Conservation (phyloP, 164 flowering plant species). For the Amborella trichopoda region DNA sequence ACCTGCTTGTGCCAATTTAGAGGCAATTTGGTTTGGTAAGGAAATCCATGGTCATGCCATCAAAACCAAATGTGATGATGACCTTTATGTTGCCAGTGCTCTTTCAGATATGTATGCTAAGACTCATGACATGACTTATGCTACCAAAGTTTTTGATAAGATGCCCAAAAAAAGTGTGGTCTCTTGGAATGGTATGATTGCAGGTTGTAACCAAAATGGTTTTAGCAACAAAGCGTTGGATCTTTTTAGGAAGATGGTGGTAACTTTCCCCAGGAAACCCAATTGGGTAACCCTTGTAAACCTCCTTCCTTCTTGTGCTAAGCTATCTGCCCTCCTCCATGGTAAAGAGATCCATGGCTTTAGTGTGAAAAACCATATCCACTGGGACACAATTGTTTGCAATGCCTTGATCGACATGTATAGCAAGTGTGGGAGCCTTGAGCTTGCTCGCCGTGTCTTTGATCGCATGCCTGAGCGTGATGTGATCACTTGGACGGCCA, state of each 20-base stretch:
- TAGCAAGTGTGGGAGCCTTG: constrained; percentile 21
- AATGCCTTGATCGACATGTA: constrained; percentile 29
- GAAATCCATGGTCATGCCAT: constrained; percentile 55
- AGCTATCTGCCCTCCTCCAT: constrained; percentile 10
- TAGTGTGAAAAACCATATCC: constrained; percentile 13
- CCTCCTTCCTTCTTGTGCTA: constrained; percentile 18
- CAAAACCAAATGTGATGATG: constrained; percentile 55
- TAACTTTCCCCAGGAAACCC: too few relatives aligned
- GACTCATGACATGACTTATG: constrained; percentile 50
- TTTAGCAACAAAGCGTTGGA: constrained; percentile 6
- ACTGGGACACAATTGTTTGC: constrained; percentile 14
- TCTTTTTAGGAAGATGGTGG: constrained; percentile 9
- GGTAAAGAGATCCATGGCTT: constrained; percentile 23
- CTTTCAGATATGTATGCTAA: constrained; percentile 65
- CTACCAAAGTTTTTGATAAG: constrained; percentile 28
- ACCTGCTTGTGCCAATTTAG: constrained; percentile 72
- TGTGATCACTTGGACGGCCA: constrained; percentile 17
- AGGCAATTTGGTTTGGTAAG: constrained; percentile 70
- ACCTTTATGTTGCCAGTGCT: constrained; percentile 44
- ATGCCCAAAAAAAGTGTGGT: constrained; percentile 6
- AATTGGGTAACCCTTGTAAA: constrained; percentile 25
- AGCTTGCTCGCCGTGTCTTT: constrained; percentile 8
- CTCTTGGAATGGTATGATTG: constrained; percentile 15
- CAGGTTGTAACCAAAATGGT: constrained; percentile 12
- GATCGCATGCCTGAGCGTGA: constrained; percentile 10